These are phyloP conservation scores for Alternaria atra DNA, from an alignment of 2,329 filamentous ascomycete genomes.

Conservation along the genomic window DNA sequence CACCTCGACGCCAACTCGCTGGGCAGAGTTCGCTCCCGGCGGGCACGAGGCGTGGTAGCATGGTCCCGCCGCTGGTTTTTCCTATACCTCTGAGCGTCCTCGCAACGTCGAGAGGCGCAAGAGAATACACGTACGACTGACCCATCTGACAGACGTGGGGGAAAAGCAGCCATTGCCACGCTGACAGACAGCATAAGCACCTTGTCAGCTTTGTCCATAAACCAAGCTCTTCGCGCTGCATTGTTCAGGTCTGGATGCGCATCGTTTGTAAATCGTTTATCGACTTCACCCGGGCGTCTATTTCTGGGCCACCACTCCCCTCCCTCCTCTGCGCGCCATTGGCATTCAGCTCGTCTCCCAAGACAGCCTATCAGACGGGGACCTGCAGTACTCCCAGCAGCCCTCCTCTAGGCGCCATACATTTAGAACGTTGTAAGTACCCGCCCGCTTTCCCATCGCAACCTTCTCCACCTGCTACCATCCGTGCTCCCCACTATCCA, in stretches of 20 bases:
- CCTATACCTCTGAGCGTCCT: constrained; percentile 15
- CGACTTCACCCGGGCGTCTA: constrained; percentile 53
- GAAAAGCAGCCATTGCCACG: constrained; percentile 13
- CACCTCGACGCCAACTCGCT: constrained; percentile 27
- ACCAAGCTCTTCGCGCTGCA: constrained; percentile 38
- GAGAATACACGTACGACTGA: constrained; percentile 26
- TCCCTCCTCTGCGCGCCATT: constrained; percentile 40
- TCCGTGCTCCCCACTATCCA: constrained; percentile 43
- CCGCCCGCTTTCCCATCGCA: constrained; percentile 47
- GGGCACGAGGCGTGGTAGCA: constrained; percentile 28
- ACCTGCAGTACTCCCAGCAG: constrained; percentile 44
- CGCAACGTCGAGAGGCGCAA: constrained; percentile 24
- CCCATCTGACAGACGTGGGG: constrained; percentile 21
- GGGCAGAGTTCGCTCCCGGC: constrained; percentile 28
- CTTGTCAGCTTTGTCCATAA: constrained; percentile 37
- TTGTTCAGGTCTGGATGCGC: constrained; percentile 43
- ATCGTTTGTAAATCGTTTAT: constrained; percentile 41
- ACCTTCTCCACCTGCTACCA: constrained; percentile 42
- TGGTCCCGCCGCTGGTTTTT: constrained; percentile 22
- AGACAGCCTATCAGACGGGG: constrained; percentile 44
- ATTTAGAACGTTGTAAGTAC: constrained; percentile 52
- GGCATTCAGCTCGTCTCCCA: constrained; percentile 41
- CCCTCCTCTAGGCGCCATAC: constrained; percentile 47
- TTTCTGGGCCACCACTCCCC: constrained; percentile 49
- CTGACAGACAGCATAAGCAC: constrained; percentile 38